Percentiles rank a stretch among this genome's conserved stretches.
phyloP scores from a whole-genome alignment of 2,329 filamentous ascomycete genomes.

The Graphilbum sp. region DNA sequence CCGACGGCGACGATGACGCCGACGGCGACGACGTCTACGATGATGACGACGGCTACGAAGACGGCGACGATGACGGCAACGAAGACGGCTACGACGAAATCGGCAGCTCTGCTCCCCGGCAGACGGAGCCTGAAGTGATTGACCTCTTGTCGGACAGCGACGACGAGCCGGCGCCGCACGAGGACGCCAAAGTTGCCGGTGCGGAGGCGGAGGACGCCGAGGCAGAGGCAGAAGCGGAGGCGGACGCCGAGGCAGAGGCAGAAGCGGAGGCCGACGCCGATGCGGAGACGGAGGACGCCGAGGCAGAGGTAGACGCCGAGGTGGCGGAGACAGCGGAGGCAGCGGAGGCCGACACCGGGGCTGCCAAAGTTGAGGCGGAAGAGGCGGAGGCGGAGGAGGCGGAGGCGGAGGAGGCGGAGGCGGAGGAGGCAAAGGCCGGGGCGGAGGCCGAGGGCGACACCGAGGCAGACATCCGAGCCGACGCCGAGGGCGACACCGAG shows the following conservation, averaged over 20 bases:
- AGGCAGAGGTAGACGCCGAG: neutral
- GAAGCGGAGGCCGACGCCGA: neutral
- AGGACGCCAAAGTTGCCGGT: neutral
- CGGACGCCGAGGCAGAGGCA: too few species aligned
- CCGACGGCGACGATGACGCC: neutral
- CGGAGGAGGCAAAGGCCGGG: neutral
- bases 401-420: neutral
- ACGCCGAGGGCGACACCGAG: too few species aligned
- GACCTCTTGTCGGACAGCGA: conserved; percentile 29
- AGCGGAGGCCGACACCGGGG: neutral
- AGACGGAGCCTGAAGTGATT: conserved; percentile 23
- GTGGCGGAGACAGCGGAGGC: neutral
- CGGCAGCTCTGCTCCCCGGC: too few species aligned
- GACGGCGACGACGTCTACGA: neutral
- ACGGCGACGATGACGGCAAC: neutral
- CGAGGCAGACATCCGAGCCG: conserved; percentile 6
- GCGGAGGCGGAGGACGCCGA: neutral
- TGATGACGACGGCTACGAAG: neutral
- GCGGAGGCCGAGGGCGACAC: too few species aligned
- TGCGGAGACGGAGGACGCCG: neutral
- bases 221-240: neutral
- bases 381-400: neutral
- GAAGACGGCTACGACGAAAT: too few species aligned
- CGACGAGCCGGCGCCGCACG: conserved; percentile 11
- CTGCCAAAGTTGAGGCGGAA: neutral